Conservation (phyloP, 495 filamentous ascomycete genomes). For the Parmelia sp. region DNA sequence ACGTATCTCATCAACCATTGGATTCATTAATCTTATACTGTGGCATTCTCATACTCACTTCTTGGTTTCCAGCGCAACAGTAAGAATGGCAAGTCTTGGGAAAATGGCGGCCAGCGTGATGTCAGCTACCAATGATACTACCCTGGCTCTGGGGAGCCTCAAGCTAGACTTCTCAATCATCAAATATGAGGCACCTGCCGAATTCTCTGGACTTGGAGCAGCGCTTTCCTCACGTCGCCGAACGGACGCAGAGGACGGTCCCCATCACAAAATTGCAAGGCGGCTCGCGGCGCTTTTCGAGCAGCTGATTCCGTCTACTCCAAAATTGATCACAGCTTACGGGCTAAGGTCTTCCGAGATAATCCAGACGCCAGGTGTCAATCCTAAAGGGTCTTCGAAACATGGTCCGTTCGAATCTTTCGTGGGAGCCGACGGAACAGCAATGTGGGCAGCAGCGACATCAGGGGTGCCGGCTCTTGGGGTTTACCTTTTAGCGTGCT, state of each 20-base stretch:
- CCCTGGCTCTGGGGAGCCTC: slow-evolving; percentile 25
- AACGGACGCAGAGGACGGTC: slow-evolving; percentile 29
- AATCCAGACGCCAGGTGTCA: slow-evolving; percentile 16
- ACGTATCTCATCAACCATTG: neutral
- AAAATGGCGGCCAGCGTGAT: slow-evolving; percentile 13
- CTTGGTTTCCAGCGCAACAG: neutral
- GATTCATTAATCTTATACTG: neutral
- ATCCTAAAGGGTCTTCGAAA: slow-evolving; percentile 14
- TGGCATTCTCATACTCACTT: neutral
- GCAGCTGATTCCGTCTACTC: slow-evolving; percentile 26
- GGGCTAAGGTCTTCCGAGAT: slow-evolving; percentile 38
- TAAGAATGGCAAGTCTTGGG: slow-evolving; percentile 14
- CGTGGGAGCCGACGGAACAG: slow-evolving; percentile 32
- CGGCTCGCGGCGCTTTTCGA: slow-evolving; percentile 33
- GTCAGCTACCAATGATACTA: slow-evolving; percentile 19
- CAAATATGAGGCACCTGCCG: slow-evolving; percentile 28
- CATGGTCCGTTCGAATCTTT: slow-evolving; percentile 22
- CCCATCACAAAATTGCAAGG: slow-evolving; percentile 26
- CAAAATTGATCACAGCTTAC: slow-evolving; percentile 34
- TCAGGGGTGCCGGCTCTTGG: slow-evolving; percentile 31
- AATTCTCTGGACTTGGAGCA: slow-evolving; percentile 28
- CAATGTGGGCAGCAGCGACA: slow-evolving; percentile 39
- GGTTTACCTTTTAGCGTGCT: slow-evolving; percentile 36
- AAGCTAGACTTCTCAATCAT: slow-evolving; percentile 33
- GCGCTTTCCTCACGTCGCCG: slow-evolving; percentile 24